Conservation (phyloP, 768 basidiomycete genomes). For the Austroboletus festivus region DNA sequence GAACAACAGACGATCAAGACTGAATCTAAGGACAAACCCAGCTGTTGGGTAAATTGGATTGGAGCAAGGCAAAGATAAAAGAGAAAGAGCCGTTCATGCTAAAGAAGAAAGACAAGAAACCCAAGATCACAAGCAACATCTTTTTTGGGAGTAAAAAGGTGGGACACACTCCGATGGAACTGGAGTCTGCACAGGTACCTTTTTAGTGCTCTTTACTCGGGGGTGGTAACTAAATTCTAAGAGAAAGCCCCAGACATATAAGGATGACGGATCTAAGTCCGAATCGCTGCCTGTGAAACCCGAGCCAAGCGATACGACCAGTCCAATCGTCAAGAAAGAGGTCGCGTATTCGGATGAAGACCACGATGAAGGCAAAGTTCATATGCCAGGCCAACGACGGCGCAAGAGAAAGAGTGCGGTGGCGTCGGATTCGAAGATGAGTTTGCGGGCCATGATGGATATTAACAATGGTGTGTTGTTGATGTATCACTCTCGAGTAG, state of each 20-base stretch:
- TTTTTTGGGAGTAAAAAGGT: neutral
- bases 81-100: constrained; percentile 19
- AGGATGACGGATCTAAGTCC: constrained; percentile 28
- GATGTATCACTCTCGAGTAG: constrained; percentile 17
- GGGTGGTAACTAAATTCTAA: too few species aligned
- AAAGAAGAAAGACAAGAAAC: constrained; percentile 17
- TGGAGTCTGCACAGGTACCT: too few species aligned
- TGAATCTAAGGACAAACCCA: constrained; percentile 30
- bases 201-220: too few species aligned
- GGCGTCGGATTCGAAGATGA: constrained; percentile 44
- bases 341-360: constrained; percentile 55
- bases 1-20: constrained; percentile 13
- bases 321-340: constrained; percentile 40
- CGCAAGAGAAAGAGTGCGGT: constrained; percentile 33
- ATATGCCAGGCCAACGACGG: constrained; percentile 22
- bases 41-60: constrained; percentile 54
- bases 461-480: constrained; percentile 70
- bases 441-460: constrained; percentile 67
- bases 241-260: constrained; percentile 41
- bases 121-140: constrained; percentile 2
- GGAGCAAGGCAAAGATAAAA: constrained; percentile 56
- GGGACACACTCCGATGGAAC: neutral
- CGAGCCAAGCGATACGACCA: constrained; percentile 7
- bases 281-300: constrained; percentile 3
- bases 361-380: constrained; percentile 32